Percentiles rank a stretch among this genome's conserved stretches.
Conservation (phyloP, 2,329 filamentous ascomycete species). For the Fusarium verrucosum region DNA sequence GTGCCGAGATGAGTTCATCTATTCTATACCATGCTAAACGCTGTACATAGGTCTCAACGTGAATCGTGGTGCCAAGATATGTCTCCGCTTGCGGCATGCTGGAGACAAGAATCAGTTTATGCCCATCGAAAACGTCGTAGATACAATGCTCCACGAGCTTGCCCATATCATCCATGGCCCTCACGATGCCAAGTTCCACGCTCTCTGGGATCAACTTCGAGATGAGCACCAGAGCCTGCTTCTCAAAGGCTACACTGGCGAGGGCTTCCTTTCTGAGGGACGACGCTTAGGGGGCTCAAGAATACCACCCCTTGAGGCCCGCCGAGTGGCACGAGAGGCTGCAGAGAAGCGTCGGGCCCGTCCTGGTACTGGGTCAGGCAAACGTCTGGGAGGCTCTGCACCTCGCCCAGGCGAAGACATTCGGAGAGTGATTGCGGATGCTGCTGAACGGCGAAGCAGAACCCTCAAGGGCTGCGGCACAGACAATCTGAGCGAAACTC, state of each 20-base stretch:
- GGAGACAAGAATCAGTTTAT: slow-evolving; percentile 80
- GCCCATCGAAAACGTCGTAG: slow-evolving; percentile 79
- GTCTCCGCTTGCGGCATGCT: slow-evolving; percentile 81
- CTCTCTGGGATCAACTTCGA: slow-evolving; percentile 87
- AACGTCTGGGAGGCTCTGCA: slow-evolving; percentile 73
- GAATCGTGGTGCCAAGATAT: slow-evolving; percentile 80
- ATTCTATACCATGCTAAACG: neutral
- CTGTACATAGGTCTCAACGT: slow-evolving; percentile 73
- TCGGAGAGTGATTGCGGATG: slow-evolving; percentile 75
- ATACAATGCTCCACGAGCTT: slow-evolving; percentile 95
- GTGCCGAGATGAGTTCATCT: slow-evolving; percentile 50
- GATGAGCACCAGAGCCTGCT: slow-evolving; percentile 82
- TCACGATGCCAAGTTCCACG: slow-evolving; percentile 84
- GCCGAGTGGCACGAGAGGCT: slow-evolving; percentile 75
- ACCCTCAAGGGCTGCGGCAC: slow-evolving; percentile 80
- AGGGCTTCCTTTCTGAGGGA: slow-evolving; percentile 83
- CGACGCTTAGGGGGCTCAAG: slow-evolving; percentile 72
- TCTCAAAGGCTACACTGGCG: slow-evolving; percentile 87
- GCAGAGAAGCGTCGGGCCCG: slow-evolving; percentile 74
- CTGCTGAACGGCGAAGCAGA: slow-evolving; percentile 73
- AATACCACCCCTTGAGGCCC: slow-evolving; percentile 78
- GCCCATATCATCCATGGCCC: slow-evolving; percentile 87
- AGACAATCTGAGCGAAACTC: slow-evolving; percentile 70
- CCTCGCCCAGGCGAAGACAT: slow-evolving; percentile 70
- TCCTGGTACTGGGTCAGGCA: slow-evolving; percentile 72